A percentile compares a stretch with the other conserved stretches of the same genome.
Conservation (phyloP, 2,329 filamentous ascomycete species). For the Penicillium vulpinum region DNA sequence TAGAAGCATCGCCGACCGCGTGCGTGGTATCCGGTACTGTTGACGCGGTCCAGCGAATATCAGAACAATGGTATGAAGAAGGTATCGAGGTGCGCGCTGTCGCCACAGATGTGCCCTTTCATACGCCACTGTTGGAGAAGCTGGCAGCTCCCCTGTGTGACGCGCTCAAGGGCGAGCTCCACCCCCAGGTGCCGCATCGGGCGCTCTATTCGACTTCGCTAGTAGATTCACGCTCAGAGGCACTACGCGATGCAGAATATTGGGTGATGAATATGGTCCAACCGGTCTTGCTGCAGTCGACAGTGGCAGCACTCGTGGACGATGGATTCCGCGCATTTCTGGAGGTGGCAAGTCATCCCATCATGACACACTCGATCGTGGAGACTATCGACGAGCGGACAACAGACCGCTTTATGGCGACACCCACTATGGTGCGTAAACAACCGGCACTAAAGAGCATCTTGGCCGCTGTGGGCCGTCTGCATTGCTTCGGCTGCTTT, state of each 20-base stretch:
- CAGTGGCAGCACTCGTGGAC: not conserved
- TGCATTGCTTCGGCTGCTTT: not conserved
- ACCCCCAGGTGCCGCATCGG: not conserved
- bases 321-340: not conserved
- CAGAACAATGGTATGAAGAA: not conserved
- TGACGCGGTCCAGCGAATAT: not conserved
- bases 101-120: not conserved
- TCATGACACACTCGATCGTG: not conserved
- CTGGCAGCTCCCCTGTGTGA: not conserved
- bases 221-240: not conserved
- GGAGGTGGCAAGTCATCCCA: not conserved
- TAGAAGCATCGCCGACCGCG: not conserved
- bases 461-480: not conserved
- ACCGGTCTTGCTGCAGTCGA: not conserved
- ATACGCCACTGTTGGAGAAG: not conserved
- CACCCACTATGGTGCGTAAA: not conserved
- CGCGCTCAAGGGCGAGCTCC: not conserved
- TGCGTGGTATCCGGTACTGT: not conserved
- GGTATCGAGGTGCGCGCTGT: not conserved
- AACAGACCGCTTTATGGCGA: not conserved
- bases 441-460: not conserved
- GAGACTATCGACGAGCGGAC: not conserved
- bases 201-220: not conserved
- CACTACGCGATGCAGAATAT: not conserved
- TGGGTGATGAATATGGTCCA: not conserved